A percentile compares a stretch with the other conserved stretches of the same genome.
Evolutionary conservation across 495 filamentous ascomycete genomes (phyloP).

Genomic region (Penicillium maclennaniae): DNA sequence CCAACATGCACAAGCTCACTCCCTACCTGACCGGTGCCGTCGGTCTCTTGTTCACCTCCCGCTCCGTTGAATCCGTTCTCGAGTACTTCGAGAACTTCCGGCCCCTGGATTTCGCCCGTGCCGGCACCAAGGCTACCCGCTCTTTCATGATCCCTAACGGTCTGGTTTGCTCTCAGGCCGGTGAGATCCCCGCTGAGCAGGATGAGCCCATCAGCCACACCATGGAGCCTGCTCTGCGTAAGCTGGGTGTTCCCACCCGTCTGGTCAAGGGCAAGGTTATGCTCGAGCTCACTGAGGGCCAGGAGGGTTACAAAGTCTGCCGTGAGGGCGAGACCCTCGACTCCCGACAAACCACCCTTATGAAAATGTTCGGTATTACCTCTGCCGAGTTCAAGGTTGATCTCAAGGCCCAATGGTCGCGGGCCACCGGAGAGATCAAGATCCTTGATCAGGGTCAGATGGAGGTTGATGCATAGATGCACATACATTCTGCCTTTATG

Average conservation of each 20-base stretch:
- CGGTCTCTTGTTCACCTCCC: conserved; percentile 86
- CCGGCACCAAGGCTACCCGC: conserved; percentile 70
- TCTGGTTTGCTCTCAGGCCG: conserved; percentile 67
- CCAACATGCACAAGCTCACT: conserved; percentile 64
- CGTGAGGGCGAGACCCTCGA: conserved; percentile 77
- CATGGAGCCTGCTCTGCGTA: conserved; percentile 80
- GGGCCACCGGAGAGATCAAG: conserved; percentile 39
- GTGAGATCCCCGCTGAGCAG: conserved; percentile 70
- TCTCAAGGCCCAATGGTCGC: conserved; percentile 60
- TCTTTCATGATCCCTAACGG: conserved; percentile 76
- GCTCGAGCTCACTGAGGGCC: conserved; percentile 69
- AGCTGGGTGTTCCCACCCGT: conserved; percentile 81
- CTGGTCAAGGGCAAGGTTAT: conserved; percentile 84
- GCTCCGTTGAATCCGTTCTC: conserved; percentile 56
- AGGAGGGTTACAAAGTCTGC: conserved; percentile 68
- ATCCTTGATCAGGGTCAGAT: conserved; percentile 38
- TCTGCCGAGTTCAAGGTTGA: conserved; percentile 83
- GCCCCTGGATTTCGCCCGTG: conserved; percentile 81
- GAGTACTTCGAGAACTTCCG: conserved; percentile 64
- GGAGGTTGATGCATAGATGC: conserved; percentile 39
- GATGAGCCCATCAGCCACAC: conserved; percentile 85
- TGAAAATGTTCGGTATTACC: conserved; percentile 90
- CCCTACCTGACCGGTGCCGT: conserved; percentile 75
- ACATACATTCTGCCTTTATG: conserved; percentile 13
- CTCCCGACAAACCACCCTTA: conserved; percentile 79